Conservation (phyloP, 805 yeast genomes). For the Lachancea meyersii region DNA sequence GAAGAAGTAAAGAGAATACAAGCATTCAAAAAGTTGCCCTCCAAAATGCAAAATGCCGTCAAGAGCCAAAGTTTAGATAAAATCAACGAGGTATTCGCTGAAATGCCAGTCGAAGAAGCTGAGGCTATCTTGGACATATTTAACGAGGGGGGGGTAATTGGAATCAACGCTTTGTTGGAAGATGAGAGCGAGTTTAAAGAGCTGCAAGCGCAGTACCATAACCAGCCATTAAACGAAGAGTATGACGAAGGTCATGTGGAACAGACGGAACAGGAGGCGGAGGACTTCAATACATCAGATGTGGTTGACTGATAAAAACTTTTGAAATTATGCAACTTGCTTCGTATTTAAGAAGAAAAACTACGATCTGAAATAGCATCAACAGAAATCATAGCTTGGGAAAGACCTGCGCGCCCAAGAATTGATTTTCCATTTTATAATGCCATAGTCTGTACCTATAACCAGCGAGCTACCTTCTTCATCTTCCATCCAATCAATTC, state of each 20-base stretch:
- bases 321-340: not conserved
- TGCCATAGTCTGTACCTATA: slow-evolving; percentile 62
- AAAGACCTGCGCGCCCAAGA: slow-evolving; percentile 56
- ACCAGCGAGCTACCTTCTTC: slow-evolving; percentile 46
- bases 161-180: slow-evolving; percentile 69
- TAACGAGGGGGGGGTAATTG: slow-evolving; percentile 76
- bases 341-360: not conserved
- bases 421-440: slow-evolving; percentile 64
- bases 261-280: slow-evolving; percentile 9
- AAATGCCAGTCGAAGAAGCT: slow-evolving; percentile 68
- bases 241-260: slow-evolving; percentile 16
- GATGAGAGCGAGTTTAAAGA: slow-evolving; percentile 64
- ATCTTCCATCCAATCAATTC: slow-evolving; percentile 52
- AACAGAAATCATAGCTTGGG: slow-evolving; percentile 45
- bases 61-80: slow-evolving; percentile 63
- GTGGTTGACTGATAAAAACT: slow-evolving; percentile 33
- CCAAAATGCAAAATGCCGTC: slow-evolving; percentile 68
- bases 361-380: not conserved
- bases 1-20: slow-evolving; percentile 42
- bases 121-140: slow-evolving; percentile 68
- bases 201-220: slow-evolving; percentile 41
- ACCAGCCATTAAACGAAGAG: slow-evolving; percentile 13
- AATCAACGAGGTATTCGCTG: slow-evolving; percentile 76
- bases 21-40: slow-evolving; percentile 52
- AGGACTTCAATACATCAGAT: slow-evolving; percentile 31